phyloP scores from a whole-genome alignment of 441 rosid species.

The Gossypium armourianum region DNA sequence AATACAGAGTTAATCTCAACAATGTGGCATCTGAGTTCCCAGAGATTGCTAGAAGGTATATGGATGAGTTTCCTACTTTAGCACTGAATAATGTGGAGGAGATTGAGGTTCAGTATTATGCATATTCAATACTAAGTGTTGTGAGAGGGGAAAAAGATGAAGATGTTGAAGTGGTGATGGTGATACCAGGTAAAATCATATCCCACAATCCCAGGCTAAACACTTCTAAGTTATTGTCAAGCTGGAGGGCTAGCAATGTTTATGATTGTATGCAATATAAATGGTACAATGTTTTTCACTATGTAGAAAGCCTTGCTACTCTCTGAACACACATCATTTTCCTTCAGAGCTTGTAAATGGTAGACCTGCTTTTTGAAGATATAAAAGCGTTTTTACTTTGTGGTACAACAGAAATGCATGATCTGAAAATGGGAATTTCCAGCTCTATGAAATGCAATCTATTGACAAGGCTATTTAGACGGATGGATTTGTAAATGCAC shows the following conservation, averaged over 20 bases:
- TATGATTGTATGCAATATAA: constrained; percentile 7
- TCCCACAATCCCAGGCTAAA: background rate
- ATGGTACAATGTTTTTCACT: constrained; percentile 4
- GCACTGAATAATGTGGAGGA: background rate
- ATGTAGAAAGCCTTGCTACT: background rate
- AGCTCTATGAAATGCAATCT: background rate
- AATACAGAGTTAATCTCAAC: constrained; percentile 17
- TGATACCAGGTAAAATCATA: constrained; percentile 6
- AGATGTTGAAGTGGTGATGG: background rate
- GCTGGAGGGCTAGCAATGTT: background rate
- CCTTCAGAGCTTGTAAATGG: background rate
- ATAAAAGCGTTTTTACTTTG: background rate
- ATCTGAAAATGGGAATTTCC: background rate
- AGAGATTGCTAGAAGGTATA: constrained; percentile 11
- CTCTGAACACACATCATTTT: background rate
- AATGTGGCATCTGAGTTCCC: constrained; percentile 7
- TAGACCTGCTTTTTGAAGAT: background rate
- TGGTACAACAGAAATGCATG: background rate
- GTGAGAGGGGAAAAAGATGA: background rate
- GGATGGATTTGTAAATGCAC: background rate
- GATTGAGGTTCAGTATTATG: background rate
- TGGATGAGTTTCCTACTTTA: background rate
- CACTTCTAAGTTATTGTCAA: background rate
- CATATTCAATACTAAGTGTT: constrained; percentile 16
- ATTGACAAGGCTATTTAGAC: background rate